These are phyloP conservation scores for Endogone sp. DNA, from an alignment of 192 early-diverging fungal genomes.

Conservation along the genomic window DNA sequence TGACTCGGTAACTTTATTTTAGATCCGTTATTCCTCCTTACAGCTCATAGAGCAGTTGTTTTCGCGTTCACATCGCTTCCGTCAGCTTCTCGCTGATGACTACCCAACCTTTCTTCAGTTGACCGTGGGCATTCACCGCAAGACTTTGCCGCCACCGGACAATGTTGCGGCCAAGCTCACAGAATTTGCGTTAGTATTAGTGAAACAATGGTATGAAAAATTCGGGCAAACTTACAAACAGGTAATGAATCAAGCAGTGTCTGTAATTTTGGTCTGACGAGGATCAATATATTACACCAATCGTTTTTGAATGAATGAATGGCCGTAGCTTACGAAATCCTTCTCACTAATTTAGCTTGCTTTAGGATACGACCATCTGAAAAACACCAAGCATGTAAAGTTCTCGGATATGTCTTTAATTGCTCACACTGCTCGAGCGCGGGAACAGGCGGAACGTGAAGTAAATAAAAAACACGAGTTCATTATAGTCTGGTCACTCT, in stretches of 20 bases:
- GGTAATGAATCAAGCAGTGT: no score
- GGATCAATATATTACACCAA: not conserved
- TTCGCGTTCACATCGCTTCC: slow-evolving; percentile 59
- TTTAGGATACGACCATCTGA: slow-evolving; percentile 53
- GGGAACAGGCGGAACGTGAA: slow-evolving; percentile 26
- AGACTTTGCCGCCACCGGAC: slow-evolving; percentile 46
- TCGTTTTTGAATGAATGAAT: not conserved
- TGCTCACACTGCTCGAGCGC: slow-evolving; percentile 23
- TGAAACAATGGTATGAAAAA: slow-evolving; percentile 54
- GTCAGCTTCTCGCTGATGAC: slow-evolving; percentile 41
- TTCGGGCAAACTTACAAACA: slow-evolving; percentile 52
- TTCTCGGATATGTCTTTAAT: slow-evolving; percentile 28
- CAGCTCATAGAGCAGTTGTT: slow-evolving; percentile 61
- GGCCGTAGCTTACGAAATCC: not conserved
- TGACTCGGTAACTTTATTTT: not conserved
- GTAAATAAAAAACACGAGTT: not conserved
- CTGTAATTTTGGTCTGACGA: not conserved
- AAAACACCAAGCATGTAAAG: slow-evolving; percentile 32
- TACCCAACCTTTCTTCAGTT: slow-evolving; percentile 53
- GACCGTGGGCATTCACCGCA: slow-evolving; percentile 51
- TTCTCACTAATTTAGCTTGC: slow-evolving; percentile 30
- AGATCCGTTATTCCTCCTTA: slow-evolving; percentile 57
- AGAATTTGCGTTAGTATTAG: slow-evolving; percentile 37
- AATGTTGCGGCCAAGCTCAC: slow-evolving; percentile 45
- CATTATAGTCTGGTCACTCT: not conserved